Conservation (phyloP, 495 filamentous ascomycete genomes). For the Neurospora sp. region DNA sequence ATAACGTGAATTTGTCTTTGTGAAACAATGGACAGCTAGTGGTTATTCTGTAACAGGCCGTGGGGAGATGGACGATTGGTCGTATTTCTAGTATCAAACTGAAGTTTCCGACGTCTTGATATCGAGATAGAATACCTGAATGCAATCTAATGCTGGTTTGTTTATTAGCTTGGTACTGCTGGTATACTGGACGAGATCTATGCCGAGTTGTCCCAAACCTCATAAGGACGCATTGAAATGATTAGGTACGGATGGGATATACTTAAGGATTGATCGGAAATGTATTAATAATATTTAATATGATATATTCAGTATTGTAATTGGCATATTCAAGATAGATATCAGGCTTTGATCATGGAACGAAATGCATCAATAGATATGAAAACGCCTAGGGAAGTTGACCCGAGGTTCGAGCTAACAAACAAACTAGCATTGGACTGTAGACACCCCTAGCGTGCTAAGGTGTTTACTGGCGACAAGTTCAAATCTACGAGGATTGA, state of each 20-base stretch:
- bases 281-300: too few relatives aligned
- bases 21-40: background rate
- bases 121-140: background rate
- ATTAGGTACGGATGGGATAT: too few relatives aligned
- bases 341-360: too few relatives aligned
- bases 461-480: background rate
- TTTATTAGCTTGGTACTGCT: background rate
- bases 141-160: background rate
- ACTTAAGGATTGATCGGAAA: too few relatives aligned
- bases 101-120: background rate
- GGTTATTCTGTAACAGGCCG: background rate
- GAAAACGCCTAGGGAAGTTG: too few relatives aligned
- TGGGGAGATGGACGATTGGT: background rate
- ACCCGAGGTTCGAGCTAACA: background rate
- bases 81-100: background rate
- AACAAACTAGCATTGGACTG: background rate
- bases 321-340: too few relatives aligned
- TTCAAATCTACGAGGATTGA: background rate
- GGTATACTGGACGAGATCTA: too few relatives aligned
- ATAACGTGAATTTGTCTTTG: background rate
- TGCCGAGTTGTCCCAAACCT: too few relatives aligned
- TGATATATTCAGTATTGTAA: too few relatives aligned
- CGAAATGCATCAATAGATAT: too few relatives aligned
- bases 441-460: too few relatives aligned
- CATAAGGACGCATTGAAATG: too few relatives aligned